Evolutionary conservation across 2,329 filamentous ascomycete genomes (phyloP).

Genomic region (Stemphylium lycopersici): DNA sequence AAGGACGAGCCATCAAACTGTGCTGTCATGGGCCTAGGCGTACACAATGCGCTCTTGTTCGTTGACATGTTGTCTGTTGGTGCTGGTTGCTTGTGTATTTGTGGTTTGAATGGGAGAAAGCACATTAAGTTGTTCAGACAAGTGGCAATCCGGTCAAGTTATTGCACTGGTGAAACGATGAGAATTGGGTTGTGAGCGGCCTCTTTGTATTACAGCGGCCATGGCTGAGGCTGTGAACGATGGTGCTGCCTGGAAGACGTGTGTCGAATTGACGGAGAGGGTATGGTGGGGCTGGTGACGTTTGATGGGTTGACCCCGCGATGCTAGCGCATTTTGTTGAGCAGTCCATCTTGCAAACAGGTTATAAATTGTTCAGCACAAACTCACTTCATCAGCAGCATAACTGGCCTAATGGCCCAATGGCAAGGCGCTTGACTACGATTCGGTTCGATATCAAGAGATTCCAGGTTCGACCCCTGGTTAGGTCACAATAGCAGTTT

Average conservation of each 20-base stretch:
- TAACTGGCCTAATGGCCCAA: slow-evolving; percentile 54
- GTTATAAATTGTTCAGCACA: not conserved
- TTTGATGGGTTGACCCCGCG: slow-evolving; percentile 6
- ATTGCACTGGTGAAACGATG: not conserved
- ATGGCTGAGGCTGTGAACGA: slow-evolving; percentile 3
- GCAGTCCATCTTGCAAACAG: not conserved
- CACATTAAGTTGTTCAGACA: not conserved
- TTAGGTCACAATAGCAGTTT: slow-evolving; percentile 20
- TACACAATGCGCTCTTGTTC: slow-evolving; percentile 2
- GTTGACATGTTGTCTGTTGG: slow-evolving; percentile 13
- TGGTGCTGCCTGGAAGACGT: slow-evolving; percentile 9
- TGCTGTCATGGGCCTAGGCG: slow-evolving; percentile 25
- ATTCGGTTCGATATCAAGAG: slow-evolving; percentile 41
- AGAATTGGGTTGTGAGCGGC: no score
- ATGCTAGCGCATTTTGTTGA: not conserved
- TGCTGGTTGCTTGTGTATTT: not conserved
- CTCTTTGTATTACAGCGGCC: not conserved
- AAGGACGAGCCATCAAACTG: slow-evolving; percentile 40
- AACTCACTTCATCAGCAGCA: slow-evolving; percentile 2
- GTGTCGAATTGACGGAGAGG: slow-evolving; percentile 5
- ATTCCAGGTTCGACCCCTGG: slow-evolving; percentile 39
- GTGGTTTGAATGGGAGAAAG: not conserved
- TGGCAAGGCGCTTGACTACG: slow-evolving; percentile 65
- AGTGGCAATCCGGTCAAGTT: not conserved
- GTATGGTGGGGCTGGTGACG: slow-evolving; percentile 13